These are phyloP conservation scores for Xerocomus amazonicus DNA, from an alignment of 1,284 basidiomycete genomes.

Conservation along the genomic window DNA sequence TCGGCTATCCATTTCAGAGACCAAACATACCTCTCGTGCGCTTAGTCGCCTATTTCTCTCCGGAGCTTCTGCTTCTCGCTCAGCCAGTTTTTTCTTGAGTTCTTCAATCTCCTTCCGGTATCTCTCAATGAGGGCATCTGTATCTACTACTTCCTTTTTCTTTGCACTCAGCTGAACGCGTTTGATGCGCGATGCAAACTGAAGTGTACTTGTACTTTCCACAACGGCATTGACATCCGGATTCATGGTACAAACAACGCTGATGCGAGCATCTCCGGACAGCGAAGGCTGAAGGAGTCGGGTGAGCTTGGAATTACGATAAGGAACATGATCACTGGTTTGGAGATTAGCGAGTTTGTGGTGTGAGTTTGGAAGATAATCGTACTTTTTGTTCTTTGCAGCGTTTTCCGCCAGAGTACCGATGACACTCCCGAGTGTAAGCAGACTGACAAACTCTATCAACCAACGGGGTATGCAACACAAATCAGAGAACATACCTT, in stretches of 20 bases:
- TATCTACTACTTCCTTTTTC: constrained; percentile 91
- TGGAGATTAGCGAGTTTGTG: constrained; percentile 1
- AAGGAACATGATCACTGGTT: constrained; percentile 83
- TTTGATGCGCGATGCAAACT: constrained; percentile 89
- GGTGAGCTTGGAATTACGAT: constrained; percentile 93
- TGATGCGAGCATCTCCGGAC: constrained; percentile 92
- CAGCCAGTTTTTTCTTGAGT: constrained; percentile 63
- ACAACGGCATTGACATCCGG: constrained; percentile 71
- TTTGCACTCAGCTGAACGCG: constrained; percentile 81
- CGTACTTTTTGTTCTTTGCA: constrained; percentile 67
- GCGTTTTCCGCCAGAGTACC: constrained; percentile 85
- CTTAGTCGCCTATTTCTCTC: constrained; percentile 57
- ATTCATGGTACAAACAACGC: constrained; percentile 94
- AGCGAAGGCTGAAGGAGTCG: constrained; percentile 93
- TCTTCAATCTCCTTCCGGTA: constrained; percentile 91
- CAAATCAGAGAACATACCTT: constrained; percentile 42
- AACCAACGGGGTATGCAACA: not conserved
- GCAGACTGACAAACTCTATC: constrained; percentile 48
- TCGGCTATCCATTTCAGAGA: not conserved
- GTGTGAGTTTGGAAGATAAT: not conserved
- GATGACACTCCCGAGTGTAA: constrained; percentile 89
- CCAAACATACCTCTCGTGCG: constrained; percentile 56
- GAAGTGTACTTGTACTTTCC: constrained; percentile 80
- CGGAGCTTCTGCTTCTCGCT: constrained; percentile 59
- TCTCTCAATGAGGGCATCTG: constrained; percentile 86